Evolutionary conservation across 2,329 filamentous ascomycete species (phyloP), one percentile per base, ranked within the genome.

Genomic region (Xylariaceae sp.): DNA sequence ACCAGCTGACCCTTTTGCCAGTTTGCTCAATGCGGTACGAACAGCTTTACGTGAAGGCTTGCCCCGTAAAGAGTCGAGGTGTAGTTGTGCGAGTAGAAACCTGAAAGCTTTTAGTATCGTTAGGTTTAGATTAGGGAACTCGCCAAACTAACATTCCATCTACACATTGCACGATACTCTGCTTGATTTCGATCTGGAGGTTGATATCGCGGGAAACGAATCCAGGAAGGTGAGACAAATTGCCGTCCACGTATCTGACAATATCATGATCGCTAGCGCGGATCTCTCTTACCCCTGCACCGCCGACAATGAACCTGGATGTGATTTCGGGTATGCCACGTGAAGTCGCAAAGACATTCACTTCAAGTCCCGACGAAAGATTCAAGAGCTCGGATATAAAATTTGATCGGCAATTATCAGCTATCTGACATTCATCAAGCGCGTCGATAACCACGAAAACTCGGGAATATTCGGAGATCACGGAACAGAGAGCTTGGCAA

Each of bases 71-170:
- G 71, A 73, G n/a, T 73, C 66, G 6, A 74, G 47, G 58, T 77
- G 65, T 5, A 78, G 68, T 23, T 73, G 63, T n/a, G 75, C 76
- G 12, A 77, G 67, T 3, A 78, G 69, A 61, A 77, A 77, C 73
- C 73, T 76, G 41, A 12, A 14, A 17, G 47, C 19, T 48, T 31
- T 66, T 53, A 60, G 34, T 29, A 23, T 24, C 6, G 6, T 12
- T 11, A 26, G 36, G 14, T 19, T 8, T 46, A 17, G 12, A 12
- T 21, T 29, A 5, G 36, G 9, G 34, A 31, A 50, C 50, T n/a
- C n/a, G n/a, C n/a, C n/a, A n/a, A n/a, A 40, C 21, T 69, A 52
- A 21, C 70, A 75, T 74, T 56, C 72, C 73, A 29, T 72, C 63
- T 0, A 61, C 67, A 6, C 61, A 44, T 29, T 66, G 47, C 2